Evolutionary conservation across 176 grass and related monocot genomes (phyloP), one percentile per base, ranked within the genome.

Genomic region (Urochloa ruziziensis): DNA sequence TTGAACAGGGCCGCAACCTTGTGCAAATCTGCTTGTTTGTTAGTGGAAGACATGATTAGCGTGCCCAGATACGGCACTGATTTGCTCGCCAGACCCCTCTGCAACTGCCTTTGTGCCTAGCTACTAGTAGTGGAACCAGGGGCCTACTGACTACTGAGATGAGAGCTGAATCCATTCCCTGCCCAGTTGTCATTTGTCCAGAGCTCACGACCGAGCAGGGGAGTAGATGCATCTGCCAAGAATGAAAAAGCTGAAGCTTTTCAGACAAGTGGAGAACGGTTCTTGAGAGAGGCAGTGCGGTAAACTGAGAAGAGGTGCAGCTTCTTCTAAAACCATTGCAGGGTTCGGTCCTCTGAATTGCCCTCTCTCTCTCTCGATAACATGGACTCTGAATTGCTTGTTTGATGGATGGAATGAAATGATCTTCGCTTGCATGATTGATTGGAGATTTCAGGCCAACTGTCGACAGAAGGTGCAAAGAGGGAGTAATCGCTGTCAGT

Each of bases 1-100:
- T 74, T 36, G 28, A n/a, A 40, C 39, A 40, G 39, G 10, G 39
- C 7, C 7, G 43, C 43, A 46, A 32, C 60, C 2, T 34, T 34
- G 40, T 44, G 58, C 67, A 29, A 74, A 49, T 74, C 29, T 49
- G 7, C 29, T 66, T 77, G 51, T 52, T 52, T 75, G 32, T 15
- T 43, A 62, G 77, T 81, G 87, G 76, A 78, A 44, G 57, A 81
- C 77, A 75, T 52, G 40, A 25, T 49, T 63, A 53, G 58, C 33
- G 17, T 25, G 81, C 68, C 17, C 46, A 74, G 81, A 88, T 85
- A 70, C 60, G 70, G 77, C 82, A 62, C 70, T 65, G 30, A 43
- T 73, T 63, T 62, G 43, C 24, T 72, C 23, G 36, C 56, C n/a
- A 83, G 25, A 63, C 77, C 74, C 42, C 52, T 48, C 23, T 49